Conservation (phyloP, 257 asterid species). For the Phtheirospermum japonicum region DNA sequence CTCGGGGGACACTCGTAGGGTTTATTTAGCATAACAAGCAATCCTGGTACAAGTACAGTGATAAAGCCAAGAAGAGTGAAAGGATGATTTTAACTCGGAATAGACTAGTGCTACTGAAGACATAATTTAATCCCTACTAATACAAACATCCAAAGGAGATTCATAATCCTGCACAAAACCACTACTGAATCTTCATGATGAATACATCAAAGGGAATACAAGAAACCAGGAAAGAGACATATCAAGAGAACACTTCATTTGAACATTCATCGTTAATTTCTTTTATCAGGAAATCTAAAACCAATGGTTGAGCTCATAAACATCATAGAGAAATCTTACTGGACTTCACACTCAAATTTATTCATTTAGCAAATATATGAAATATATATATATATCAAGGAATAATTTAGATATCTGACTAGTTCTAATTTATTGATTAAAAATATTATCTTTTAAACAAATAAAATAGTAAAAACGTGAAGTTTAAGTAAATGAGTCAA, state of each 20-base stretch:
- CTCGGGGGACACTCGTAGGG: no score
- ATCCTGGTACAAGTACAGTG: conserved; percentile 22
- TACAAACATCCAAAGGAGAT: neutral
- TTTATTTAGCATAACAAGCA: no score
- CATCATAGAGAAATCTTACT: neutral
- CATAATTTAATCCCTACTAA: neutral
- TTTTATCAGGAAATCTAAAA: neutral
- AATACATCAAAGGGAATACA: neutral
- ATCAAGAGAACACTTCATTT: neutral
- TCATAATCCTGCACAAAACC: neutral
- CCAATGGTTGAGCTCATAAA: neutral
- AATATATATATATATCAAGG: conserved; percentile 12
- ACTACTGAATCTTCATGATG: neutral
- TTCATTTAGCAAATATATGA: neutral
- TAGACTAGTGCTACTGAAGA: neutral
- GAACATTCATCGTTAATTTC: neutral
- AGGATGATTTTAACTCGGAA: neutral
- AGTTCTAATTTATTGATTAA: neutral
- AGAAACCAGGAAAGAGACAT: neutral
- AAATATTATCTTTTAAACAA: conserved; percentile 15
- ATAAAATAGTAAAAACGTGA: conserved; percentile 14
- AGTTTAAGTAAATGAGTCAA: conserved; percentile 31
- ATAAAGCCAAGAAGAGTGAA: conserved; percentile 12
- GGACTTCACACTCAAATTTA: neutral
- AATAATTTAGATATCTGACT: conserved; percentile 13